Conservation (phyloP, 257 asterid genomes). For the Lavandula angustifolia region DNA sequence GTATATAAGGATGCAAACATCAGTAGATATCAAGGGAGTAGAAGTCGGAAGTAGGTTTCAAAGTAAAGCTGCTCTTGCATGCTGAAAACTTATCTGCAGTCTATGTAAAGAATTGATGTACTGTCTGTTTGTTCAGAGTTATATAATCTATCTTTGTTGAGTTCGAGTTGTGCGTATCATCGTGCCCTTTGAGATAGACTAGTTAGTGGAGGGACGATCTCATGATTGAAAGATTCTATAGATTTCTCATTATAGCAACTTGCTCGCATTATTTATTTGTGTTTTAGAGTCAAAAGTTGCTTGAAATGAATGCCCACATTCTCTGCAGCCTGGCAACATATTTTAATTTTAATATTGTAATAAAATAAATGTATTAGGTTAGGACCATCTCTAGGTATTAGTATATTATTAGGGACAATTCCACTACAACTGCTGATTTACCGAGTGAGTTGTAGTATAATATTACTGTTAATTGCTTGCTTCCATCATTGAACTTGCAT, state of each 20-base stretch:
- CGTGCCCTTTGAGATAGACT: too few relatives aligned
- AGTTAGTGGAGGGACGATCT: too few relatives aligned
- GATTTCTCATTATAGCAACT: too few relatives aligned
- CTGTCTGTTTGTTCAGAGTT: background rate
- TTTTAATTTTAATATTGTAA: background rate
- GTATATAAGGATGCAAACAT: slow-evolving; percentile 35
- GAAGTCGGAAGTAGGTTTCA: slow-evolving; percentile 20
- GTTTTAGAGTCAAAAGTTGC: background rate
- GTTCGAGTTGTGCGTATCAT: too few relatives aligned
- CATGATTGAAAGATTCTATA: too few relatives aligned
- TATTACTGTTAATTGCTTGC: background rate
- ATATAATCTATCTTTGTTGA: background rate
- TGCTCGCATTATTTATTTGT: too few relatives aligned
- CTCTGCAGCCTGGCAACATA: slow-evolving; percentile 11
- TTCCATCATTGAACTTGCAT: slow-evolving; percentile 28
- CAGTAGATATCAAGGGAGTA: slow-evolving; percentile 19
- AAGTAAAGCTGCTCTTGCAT: slow-evolving; percentile 22
- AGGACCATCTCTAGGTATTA: background rate
- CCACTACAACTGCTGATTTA: background rate
- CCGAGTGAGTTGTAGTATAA: background rate
- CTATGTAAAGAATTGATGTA: background rate
- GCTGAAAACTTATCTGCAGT: slow-evolving; percentile 15
- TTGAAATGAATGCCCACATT: slow-evolving; percentile 18
- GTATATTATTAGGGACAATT: background rate
- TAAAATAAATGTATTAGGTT: background rate